Conservation (phyloP, 495 filamentous ascomycete species). For the Cercophora samala region DNA sequence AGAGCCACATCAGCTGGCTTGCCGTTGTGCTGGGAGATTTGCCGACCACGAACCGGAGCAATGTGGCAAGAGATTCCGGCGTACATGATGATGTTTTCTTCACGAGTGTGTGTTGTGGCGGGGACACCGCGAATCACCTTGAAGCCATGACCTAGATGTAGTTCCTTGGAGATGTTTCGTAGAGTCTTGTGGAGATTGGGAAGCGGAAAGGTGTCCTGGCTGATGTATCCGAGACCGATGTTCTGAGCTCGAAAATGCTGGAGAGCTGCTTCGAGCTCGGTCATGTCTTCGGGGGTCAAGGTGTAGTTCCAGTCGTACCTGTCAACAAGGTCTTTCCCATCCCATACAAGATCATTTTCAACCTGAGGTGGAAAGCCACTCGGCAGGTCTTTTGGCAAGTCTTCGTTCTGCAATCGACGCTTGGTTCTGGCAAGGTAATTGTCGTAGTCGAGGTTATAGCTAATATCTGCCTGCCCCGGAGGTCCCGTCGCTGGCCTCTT, state of each 20-base stretch:
- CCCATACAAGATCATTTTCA: constrained; percentile 55
- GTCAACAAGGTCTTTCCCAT: constrained; percentile 49
- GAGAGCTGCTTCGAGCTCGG: constrained; percentile 56
- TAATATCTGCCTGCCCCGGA: constrained; percentile 51
- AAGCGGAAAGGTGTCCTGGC: constrained; percentile 55
- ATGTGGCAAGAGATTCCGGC: constrained; percentile 59
- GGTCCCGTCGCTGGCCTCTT: constrained; percentile 10
- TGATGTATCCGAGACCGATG: constrained; percentile 47
- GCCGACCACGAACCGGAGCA: constrained; percentile 54
- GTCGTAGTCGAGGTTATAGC: constrained; percentile 54
- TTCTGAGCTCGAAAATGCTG: constrained; percentile 53
- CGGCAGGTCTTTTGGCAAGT: constrained; percentile 45
- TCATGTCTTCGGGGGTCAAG: constrained; percentile 46
- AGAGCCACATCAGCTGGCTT: constrained; percentile 46
- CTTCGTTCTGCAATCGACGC: constrained; percentile 44
- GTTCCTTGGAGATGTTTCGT: constrained; percentile 48
- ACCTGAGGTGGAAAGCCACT: constrained; percentile 50
- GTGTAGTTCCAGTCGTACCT: constrained; percentile 52
- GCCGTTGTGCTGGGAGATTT: constrained; percentile 45
- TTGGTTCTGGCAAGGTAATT: constrained; percentile 54
- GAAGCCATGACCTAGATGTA: constrained; percentile 60
- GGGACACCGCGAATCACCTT: constrained; percentile 59
- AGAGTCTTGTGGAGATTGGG: constrained; percentile 48
- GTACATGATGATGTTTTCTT: constrained; percentile 64
- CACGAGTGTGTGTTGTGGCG: constrained; percentile 44